Conservation (phyloP, 208 protist species). For the Trichomonas tenax region DNA sequence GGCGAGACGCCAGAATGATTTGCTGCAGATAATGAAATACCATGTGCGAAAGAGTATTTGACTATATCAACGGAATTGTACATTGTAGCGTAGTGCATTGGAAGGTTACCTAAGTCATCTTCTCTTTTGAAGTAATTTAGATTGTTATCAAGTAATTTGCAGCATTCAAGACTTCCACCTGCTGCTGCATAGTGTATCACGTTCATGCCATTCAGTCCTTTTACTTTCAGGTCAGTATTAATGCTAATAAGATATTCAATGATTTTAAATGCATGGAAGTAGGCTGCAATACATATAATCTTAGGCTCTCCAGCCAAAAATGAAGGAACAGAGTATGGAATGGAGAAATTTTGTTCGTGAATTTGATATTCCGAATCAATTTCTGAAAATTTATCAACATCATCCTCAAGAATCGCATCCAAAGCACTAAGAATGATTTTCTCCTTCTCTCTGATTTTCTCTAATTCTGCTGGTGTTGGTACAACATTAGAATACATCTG, state of each 20-base stretch:
- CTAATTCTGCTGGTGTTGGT: no score
- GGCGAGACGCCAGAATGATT: background rate
- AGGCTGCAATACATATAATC: background rate
- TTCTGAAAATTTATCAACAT: background rate
- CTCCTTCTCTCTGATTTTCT: background rate
- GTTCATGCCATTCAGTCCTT: background rate
- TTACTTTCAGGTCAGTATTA: background rate
- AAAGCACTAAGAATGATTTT: background rate
- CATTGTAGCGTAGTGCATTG: background rate
- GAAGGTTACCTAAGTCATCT: background rate
- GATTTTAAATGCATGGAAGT: background rate
- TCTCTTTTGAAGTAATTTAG: background rate
- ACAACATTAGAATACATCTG: no score
- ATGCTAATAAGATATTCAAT: background rate
- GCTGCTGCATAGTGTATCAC: background rate
- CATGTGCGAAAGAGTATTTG: background rate
- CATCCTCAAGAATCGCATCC: background rate
- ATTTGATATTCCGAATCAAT: background rate
- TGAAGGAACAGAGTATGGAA: background rate
- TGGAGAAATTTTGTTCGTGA: background rate
- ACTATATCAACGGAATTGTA: background rate
- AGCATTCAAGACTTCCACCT: background rate
- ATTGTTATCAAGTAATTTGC: background rate
- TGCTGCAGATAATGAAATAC: background rate
- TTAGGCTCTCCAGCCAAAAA: background rate